Conservation (phyloP, 106 monocot species). For the Posidonia australis region DNA sequence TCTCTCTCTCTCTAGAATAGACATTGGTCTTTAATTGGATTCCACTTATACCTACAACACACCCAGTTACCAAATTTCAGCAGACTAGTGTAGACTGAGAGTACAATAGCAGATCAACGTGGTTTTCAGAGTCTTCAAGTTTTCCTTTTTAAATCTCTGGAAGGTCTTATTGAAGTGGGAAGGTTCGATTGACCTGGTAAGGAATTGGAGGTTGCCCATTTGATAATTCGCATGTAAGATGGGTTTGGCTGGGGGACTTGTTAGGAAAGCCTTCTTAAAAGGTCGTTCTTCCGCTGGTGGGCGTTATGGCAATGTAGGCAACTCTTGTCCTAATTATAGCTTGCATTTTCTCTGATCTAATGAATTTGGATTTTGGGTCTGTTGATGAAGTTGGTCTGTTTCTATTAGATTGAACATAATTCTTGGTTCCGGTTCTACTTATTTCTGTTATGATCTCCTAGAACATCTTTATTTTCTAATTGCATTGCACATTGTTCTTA, state of each 20-base stretch:
- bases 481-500: background rate
- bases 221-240: background rate
- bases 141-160: background rate
- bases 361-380: background rate
- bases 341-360: background rate
- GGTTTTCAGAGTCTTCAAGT: background rate
- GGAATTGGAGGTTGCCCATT: background rate
- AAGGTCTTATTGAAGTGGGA: background rate
- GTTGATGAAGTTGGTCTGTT: background rate
- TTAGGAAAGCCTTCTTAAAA: constrained; percentile 8
- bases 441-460: too few relatives aligned
- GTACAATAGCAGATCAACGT: background rate
- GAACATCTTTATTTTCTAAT: too few relatives aligned
- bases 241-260: constrained; percentile 7
- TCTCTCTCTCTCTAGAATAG: too few relatives aligned
- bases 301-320: background rate
- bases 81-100: background rate
- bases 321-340: background rate
- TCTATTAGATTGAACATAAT: background rate
- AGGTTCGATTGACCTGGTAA: background rate
- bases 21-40: too few relatives aligned
- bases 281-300: background rate
- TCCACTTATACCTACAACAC: too few relatives aligned
- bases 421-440: too few relatives aligned
- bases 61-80: background rate